These are phyloP conservation scores for Sisymbrium irio DNA, from an alignment of 345 rosid species.

Conservation along the genomic window DNA sequence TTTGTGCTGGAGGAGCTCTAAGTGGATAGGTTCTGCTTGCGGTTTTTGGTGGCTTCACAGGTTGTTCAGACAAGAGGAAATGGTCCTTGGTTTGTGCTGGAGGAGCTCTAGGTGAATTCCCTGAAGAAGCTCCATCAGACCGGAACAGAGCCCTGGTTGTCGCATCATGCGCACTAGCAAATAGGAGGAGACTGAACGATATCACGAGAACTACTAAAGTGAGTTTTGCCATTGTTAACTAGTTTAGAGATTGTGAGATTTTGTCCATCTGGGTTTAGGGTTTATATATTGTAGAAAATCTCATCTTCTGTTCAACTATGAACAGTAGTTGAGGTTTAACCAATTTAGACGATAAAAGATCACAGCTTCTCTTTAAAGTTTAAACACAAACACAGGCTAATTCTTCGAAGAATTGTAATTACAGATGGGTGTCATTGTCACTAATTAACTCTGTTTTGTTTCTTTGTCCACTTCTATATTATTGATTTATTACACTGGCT, in stretches of 20 bases:
- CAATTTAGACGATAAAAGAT: no score
- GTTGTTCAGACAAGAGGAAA: neutral
- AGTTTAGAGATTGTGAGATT: neutral
- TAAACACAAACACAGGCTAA: neutral
- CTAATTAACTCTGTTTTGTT: neutral
- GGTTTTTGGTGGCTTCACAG: neutral
- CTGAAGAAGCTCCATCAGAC: neutral
- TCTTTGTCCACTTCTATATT: neutral
- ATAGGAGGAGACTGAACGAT: neutral
- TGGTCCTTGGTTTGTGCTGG: neutral
- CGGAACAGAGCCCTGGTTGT: neutral
- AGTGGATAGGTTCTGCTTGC: neutral
- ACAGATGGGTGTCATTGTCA: neutral
- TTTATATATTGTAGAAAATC: slow-evolving; percentile 5
- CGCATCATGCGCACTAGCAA: neutral
- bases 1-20: neutral
- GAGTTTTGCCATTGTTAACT: neutral
- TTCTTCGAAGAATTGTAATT: neutral
- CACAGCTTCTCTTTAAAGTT: no score
- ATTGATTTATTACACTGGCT: neutral
- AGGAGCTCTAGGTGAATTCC: no score
- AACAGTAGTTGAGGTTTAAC: neutral
- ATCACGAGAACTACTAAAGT: neutral
- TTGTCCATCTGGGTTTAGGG: neutral
- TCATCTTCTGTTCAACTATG: neutral